Evolutionary conservation across 345 rosid genomes (phyloP).

Genomic region (Toxicodendron radicans): DNA sequence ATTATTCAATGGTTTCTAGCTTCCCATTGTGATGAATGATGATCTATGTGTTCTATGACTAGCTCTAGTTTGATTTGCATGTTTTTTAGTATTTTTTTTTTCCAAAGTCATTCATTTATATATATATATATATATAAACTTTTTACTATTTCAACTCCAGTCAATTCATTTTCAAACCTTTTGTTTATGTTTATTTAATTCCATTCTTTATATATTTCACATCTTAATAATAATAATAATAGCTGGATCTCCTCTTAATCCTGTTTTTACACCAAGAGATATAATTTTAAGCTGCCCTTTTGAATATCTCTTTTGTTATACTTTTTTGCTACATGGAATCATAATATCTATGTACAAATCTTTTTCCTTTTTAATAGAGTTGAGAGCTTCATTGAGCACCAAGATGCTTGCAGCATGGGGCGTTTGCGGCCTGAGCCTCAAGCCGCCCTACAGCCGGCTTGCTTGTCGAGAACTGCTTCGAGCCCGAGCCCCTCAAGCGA

Average conservation of each 20-base stretch:
- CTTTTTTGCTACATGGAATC: conserved; percentile 14
- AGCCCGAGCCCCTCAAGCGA: conserved; percentile 66
- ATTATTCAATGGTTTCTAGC: no score
- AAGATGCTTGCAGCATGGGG: conserved; percentile 78
- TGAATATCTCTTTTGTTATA: conserved; percentile 10
- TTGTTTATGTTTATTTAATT: no score
- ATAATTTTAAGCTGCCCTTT: background rate
- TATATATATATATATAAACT: background rate
- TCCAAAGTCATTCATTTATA: background rate
- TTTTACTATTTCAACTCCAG: conserved; percentile 18
- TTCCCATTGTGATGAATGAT: background rate
- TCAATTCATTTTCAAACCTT: conserved; percentile 22
- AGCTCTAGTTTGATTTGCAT: conserved; percentile 3
- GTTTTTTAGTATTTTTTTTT: background rate
- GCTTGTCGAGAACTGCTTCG: conserved; percentile 64
- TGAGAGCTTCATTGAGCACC: conserved; percentile 98
- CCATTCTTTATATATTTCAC: background rate
- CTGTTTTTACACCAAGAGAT: conserved; percentile 12
- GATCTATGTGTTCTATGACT: conserved; percentile 15
- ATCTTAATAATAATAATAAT: conserved; percentile 2
- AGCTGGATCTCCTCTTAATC: conserved; percentile 17
- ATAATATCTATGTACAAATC: background rate
- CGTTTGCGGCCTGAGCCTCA: conserved; percentile 44
- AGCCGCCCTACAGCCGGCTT: conserved; percentile 41
- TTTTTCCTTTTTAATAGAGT: conserved; percentile 44